Base-by-base conservation (phyloP, 768 basidiomycete species). In the Collybiopsis luxurians region DNA sequence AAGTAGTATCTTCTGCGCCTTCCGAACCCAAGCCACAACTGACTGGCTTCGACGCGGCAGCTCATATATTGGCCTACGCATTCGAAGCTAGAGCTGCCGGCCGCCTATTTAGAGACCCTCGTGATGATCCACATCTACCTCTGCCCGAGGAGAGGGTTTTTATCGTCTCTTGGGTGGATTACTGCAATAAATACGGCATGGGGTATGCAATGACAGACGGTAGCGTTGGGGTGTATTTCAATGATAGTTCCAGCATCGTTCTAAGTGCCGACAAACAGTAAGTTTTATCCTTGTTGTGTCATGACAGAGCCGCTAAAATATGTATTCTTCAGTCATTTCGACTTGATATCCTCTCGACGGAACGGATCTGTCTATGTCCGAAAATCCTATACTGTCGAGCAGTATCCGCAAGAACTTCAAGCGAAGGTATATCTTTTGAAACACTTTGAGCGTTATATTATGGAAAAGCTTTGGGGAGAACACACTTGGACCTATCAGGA, bases 101-200 rank as follows among this genome's bases (percentile, higher is more conserved):
- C 1, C 78, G 76, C 55, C 64, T 89, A n/a, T 92, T 89, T 74
- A 76, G 81, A 9, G 82, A 89, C 59, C 85, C 87, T 2, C 74
- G 81, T 46, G 75, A 78, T 43, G 84, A 85, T 27, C 70, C 65
- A 1, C 64, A 70, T 40, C 64, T 70, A 13, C 74, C 73, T 34
- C 63, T 92, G 2, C 79, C 78, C 0, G 79, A 85, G 17, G 90
- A 92, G 57, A 80, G 80, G 52, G 89, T 96, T 44, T 98, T 98
- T 73, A 94, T 99, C 60, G 92, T 90, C 2, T 92, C 91, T n/a
- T 98, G 97, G 97, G 90, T 98, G 40, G 97, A 98, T 70, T 98
- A 98, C 67, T 96, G 93, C 69, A 92, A 95, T 72, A 98, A 98
- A 78, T 99, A 98, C 71, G 97, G 96, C n/a, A 98, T 98, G 92